A percentile compares a stretch with the other conserved stretches of the same genome.
phyloP scores from a whole-genome alignment of 805 yeast species.

The Lipomyces chichibuensis region DNA sequence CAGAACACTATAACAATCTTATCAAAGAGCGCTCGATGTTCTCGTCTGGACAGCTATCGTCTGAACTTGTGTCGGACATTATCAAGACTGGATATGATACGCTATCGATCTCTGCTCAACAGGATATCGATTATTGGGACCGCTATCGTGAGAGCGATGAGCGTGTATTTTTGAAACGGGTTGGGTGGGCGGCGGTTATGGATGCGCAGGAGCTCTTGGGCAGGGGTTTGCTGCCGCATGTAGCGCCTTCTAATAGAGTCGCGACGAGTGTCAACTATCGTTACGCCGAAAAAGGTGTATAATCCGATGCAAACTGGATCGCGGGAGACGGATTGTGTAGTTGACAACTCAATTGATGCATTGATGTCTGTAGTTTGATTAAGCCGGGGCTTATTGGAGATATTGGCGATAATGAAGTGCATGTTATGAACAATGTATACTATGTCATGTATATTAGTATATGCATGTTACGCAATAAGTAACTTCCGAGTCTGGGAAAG shows the following conservation, averaged over 20 bases:
- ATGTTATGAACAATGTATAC: neutral
- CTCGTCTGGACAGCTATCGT: conserved; percentile 30
- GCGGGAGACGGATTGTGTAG: neutral
- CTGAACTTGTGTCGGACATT: conserved; percentile 39
- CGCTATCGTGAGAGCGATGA: conserved; percentile 34
- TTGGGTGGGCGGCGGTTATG: conserved; percentile 22
- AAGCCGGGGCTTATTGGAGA: neutral
- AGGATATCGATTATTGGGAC: conserved; percentile 33
- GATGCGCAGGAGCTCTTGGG: conserved; percentile 26
- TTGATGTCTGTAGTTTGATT: too few relatives aligned
- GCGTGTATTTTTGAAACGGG: conserved; percentile 31
- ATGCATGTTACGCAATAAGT: neutral
- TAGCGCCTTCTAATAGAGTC: neutral
- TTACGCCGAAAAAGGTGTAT: neutral
- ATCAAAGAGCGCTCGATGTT: conserved; percentile 25
- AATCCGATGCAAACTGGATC: neutral
- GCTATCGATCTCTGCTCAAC: conserved; percentile 38
- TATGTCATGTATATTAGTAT: neutral
- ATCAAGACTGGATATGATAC: conserved; percentile 41
- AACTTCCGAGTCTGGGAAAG: too few relatives aligned
- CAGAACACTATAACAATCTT: conserved; percentile 33
- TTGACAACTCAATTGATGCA: neutral
- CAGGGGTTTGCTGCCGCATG: conserved; percentile 10
- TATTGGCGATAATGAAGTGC: neutral
- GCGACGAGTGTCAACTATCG: neutral